These are phyloP conservation scores for Lactarius indigo DNA, from an alignment of 768 basidiomycete species.

Conservation along the genomic window DNA sequence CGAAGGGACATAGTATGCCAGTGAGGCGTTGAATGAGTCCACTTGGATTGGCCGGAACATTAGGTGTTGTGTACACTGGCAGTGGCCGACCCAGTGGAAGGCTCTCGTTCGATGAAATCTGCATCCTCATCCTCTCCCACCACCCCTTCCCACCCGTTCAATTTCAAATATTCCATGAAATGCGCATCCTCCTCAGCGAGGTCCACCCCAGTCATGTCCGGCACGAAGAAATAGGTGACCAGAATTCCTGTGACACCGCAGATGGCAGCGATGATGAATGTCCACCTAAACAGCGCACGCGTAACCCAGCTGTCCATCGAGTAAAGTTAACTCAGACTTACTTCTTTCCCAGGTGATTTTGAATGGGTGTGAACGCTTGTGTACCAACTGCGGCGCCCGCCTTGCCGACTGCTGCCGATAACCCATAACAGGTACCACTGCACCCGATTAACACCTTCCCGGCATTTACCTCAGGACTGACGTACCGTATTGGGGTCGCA, in stretches of 20 bases:
- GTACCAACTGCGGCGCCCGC: constrained; percentile 71
- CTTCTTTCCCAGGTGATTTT: constrained; percentile 63
- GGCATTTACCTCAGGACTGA: background rate
- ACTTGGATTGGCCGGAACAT: background rate
- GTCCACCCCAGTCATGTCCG: constrained; percentile 64
- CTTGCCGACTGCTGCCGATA: constrained; percentile 66
- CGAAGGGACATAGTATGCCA: too few relatives aligned
- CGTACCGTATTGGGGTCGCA: constrained; percentile 59
- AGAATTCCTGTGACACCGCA: constrained; percentile 60
- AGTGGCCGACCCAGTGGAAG: background rate
- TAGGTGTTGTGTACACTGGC: background rate
- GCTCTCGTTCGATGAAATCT: constrained; percentile 12
- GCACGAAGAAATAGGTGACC: constrained; percentile 65
- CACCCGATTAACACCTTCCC: constrained; percentile 3
- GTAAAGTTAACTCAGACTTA: constrained; percentile 29
- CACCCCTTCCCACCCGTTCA: constrained; percentile 62
- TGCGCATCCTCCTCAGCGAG: constrained; percentile 61
- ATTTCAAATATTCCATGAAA: constrained; percentile 56
- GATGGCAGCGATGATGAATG: constrained; percentile 66
- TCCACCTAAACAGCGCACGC: constrained; percentile 43
- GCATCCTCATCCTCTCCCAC: constrained; percentile 54
- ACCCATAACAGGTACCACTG: constrained; percentile 66
- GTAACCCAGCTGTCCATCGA: background rate
- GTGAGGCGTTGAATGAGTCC: too few relatives aligned
- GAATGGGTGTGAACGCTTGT: constrained; percentile 68